These are phyloP conservation scores for Ascochyta clinopodiicola DNA, from an alignment of 2,329 filamentous ascomycete species.

Conservation along the genomic window DNA sequence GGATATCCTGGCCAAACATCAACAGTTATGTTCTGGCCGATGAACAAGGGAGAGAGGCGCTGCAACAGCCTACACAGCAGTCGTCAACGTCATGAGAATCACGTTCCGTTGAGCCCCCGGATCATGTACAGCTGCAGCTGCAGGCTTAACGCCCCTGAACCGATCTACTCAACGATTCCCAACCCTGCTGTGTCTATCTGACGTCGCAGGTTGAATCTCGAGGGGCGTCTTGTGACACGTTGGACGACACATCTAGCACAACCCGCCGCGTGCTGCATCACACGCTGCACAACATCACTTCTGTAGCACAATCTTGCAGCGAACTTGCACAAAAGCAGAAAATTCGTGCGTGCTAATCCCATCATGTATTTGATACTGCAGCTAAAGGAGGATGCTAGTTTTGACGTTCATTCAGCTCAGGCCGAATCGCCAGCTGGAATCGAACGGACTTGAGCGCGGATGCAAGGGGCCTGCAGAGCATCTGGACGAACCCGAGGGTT, in stretches of 20 bases:
- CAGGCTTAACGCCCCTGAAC: slow-evolving; percentile 18
- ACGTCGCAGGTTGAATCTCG: slow-evolving; percentile 26
- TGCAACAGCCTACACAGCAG: neutral
- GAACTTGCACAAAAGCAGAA: slow-evolving; percentile 24
- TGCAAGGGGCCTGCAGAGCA: slow-evolving; percentile 20
- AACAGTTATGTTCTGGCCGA: neutral
- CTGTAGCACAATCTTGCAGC: slow-evolving; percentile 23
- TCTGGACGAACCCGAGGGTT: neutral
- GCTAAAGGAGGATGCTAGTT: slow-evolving; percentile 23
- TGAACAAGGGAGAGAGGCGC: neutral
- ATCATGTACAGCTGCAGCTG: slow-evolving; percentile 17
- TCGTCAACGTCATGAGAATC: neutral
- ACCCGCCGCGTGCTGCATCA: slow-evolving; percentile 28
- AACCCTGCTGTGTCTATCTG: slow-evolving; percentile 26
- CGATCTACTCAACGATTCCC: slow-evolving; percentile 23
- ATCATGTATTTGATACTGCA: slow-evolving; percentile 18
- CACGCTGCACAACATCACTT: slow-evolving; percentile 19
- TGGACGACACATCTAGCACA: slow-evolving; percentile 29
- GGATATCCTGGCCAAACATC: neutral
- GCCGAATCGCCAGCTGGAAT: slow-evolving; percentile 10
- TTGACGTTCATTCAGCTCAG: slow-evolving; percentile 23
- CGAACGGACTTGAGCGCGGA: slow-evolving; percentile 18
- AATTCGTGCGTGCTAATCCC: slow-evolving; percentile 26
- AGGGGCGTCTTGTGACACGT: slow-evolving; percentile 38
- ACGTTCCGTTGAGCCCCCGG: neutral